These are phyloP conservation scores for Deinandra increscens DNA, from an alignment of 129 eudicot species.

Conservation along the genomic window DNA sequence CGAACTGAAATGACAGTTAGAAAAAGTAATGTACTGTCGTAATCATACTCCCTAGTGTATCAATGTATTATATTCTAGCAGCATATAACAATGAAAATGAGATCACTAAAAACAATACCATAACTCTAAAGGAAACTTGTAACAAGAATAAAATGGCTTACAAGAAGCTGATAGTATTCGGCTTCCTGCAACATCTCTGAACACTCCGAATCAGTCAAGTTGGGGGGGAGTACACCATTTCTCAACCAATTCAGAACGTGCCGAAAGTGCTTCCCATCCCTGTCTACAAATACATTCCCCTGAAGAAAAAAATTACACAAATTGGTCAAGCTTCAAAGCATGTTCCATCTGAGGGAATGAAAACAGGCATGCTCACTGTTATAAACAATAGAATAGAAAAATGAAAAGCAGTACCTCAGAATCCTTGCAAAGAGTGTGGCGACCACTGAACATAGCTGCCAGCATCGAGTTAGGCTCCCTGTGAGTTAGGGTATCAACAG, in stretches of 20 bases:
- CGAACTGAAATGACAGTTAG: not conserved
- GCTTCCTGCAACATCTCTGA: constrained; percentile 84
- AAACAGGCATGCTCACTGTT: not conserved
- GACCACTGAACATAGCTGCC: constrained; percentile 98
- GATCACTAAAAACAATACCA: no score
- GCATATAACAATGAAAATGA: no score
- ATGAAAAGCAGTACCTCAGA: no score
- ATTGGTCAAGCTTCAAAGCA: not conserved
- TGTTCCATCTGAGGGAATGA: no score
- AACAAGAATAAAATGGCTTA: constrained; percentile 32
- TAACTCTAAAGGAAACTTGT: no score
- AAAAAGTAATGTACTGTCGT: not conserved
- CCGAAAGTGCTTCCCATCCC: constrained; percentile 86
- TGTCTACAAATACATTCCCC: constrained; percentile 80
- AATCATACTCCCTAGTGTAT: not conserved
- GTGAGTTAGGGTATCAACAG: constrained; percentile 77
- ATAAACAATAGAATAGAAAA: no score
- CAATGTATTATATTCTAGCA: constrained; percentile 2
- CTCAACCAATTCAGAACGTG: constrained; percentile 85
- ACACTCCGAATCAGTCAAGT: constrained; percentile 54
- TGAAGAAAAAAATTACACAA: constrained; percentile 33
- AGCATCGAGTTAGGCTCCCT: constrained; percentile 98
- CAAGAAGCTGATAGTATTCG: constrained; percentile 81
- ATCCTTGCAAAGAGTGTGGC: constrained; percentile 70
- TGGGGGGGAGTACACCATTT: constrained; percentile 72